Conservation (phyloP, 345 rosid species). For the Dimocarpus longan region DNA sequence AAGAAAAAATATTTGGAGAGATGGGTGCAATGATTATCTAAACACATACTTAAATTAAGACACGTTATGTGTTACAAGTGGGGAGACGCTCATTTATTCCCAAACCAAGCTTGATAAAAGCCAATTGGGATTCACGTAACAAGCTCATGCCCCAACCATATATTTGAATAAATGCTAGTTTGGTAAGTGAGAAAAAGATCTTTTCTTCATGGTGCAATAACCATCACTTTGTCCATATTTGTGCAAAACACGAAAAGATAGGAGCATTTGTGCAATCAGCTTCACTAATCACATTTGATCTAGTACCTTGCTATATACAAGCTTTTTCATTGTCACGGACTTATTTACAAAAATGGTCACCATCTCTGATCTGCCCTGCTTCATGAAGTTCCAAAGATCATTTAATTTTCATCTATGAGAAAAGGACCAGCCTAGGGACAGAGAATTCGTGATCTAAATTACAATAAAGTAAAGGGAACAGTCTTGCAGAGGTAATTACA, state of each 20-base stretch:
- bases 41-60: no score
- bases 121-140: no score
- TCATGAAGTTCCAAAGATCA: not conserved
- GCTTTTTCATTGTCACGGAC: not conserved
- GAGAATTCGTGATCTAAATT: not conserved
- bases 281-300: no score
- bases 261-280: no score
- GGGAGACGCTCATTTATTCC: not conserved
- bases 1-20: no score
- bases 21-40: no score
- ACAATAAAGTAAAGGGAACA: not conserved
- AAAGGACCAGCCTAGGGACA: not conserved
- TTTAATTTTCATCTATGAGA: not conserved
- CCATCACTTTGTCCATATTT: not conserved
- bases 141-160: not conserved
- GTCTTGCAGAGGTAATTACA: slow-evolving; percentile 45
- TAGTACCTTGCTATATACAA: no score
- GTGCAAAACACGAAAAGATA: no score
- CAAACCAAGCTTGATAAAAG: no score
- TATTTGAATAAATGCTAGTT: not conserved
- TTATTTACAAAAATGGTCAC: no score
- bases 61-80: not conserved
- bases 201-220: not conserved
- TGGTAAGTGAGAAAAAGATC: not conserved
- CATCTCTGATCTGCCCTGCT: not conserved